Base-by-base conservation (phyloP, 129 eudicot genomes). In the Flaveria brownii region DNA sequence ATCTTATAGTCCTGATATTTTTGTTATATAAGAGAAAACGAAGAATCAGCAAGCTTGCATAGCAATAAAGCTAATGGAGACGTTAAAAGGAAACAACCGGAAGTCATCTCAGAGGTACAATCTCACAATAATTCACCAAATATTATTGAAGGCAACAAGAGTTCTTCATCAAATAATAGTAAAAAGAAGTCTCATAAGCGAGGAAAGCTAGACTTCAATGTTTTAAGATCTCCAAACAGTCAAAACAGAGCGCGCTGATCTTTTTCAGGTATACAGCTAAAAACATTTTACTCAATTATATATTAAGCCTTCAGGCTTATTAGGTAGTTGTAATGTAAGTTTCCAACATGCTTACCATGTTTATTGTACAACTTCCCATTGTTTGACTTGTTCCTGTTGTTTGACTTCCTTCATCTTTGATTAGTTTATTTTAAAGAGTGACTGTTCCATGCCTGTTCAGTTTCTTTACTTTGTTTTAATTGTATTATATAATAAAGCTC, bases 181-280 rank as follows among this genome's bases (percentile, higher is more conserved):
- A 83, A 49, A 63, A 79, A 56, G 46, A 65, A 75, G 25, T 84
- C 89, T 78, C 80, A 82, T 14, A 87, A 90, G 85, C 86, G 79
- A 20, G 93, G 85, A 61, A 90, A 88, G 83, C 74, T 90, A 0
- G 96, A 88, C 59, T 90, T 83, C 80, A 88, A 81, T 80, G 91
- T 90, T 71, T 84, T 90, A 61, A 82, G 92, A 77, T 87, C 89
- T 80, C 82, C 88, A 14, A 88, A 90, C 51, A 60, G 70, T 82
- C 91, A 73, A 50, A 78, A n/a, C 85, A 84, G 81, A 71, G 88
- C 49, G 71, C 59, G 51, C 9, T 82, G 72, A 72, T 82, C 46
- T 47, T 9, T 78, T 68, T 79, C 78, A 56, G 79, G 67, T 72
- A 54, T 25, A 39, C 36, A 39, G 12, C 65, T 45, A 66, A 66